Base-by-base conservation (phyloP, 2,329 filamentous ascomycete genomes). In the Aspergillus niger region DNA sequence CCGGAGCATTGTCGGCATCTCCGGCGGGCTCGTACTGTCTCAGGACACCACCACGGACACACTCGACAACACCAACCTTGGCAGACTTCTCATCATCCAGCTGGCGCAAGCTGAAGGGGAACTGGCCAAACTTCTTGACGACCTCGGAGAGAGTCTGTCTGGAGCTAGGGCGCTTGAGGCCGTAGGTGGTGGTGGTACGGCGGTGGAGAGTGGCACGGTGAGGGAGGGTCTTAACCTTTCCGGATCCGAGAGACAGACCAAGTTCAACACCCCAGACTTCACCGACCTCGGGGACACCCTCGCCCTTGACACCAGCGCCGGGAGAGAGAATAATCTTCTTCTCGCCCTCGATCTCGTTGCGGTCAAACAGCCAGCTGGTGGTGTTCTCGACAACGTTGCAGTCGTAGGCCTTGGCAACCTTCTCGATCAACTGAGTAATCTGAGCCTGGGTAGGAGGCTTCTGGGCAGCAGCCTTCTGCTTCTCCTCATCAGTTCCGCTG, bases 241-340 rank as follows among this genome's bases (percentile, higher is more conserved):
- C 95, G 64, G 87, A 89, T 66, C 93, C 93, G 71, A 95, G 82
- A 79, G 91, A 95, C 74, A 99, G 87, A 69, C 94, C 94, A 76
- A 97, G 88, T 84, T 99, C 95, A 58, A 99, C 91, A 79, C 95
- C 95, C 95, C 95, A 99, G 63, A 96, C 93, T 77, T 99, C 95
- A 68, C 91, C 90, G 59, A 96, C 81, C 73, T 96, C 94, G 60
- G 95, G 91, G 60, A 87, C 79, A 73, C 95, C 95, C 63, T 99
- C 95, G 59, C 94, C 94, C 82, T 92, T 96, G 74, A 90, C 88
- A 67, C 91, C 91, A 72, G 97, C 86, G 36, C 92, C 91, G 24
- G 79, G 78, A 39, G 92, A 86, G 60, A 99, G 83, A 68, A 99
- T 95, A 74, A 99, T 97, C 87, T 97, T 98, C 89, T 97, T 97